Evolutionary conservation across 2,329 filamentous ascomycete genomes (phyloP), one percentile per base, ranked within the genome.

Genomic region (Grosmannia clavigera): DNA sequence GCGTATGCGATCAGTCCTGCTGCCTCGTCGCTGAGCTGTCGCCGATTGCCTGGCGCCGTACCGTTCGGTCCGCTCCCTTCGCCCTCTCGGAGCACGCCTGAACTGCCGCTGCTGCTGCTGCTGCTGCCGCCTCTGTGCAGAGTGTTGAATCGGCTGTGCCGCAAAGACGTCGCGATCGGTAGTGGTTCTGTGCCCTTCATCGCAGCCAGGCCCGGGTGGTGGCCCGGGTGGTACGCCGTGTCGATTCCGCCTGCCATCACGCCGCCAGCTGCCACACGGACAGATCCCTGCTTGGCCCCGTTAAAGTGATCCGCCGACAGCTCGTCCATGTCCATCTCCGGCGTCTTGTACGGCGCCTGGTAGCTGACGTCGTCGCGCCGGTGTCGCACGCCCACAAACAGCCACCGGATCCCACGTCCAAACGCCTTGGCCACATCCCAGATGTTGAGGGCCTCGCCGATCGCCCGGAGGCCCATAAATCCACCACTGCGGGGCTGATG

Each of bases 371-470:
- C 80, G 22, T 77, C 68, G 65, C 78, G 76, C 61, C 87, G 80
- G 63, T 76, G 72, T 69, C 83, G 86, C 59, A 82, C 79, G 51
- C 90, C 90, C 19, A 90, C 82, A 64, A 92, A 86, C 25, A 95
- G 75, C 91, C 90, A 95, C 66, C 87, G 81, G 66, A 90, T 81
- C 27, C 88, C 87, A 57, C 90, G 81, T 10, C 86, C 87, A 63
- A 88, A 84, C 0, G 88, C 88, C 73, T 92, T 95, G 68, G 90
- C 73, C 51, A 95, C 81, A 70, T 96, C 90, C 85, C 88, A 90
- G 0, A 87, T 80, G 67, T 94, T 94, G 69, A 91, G 78, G 1
- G 88, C 85, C 66, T 92, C 86, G 1, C 78, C 70, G 7, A 92
- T 70, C 4, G 89, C 90, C 63, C 78, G 78, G 56, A 85, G 63